Percentiles rank a stretch among this genome's conserved stretches.
Evolutionary conservation across 75 land plant species (phyloP).

Genomic region (Cryptomeria japonica): DNA sequence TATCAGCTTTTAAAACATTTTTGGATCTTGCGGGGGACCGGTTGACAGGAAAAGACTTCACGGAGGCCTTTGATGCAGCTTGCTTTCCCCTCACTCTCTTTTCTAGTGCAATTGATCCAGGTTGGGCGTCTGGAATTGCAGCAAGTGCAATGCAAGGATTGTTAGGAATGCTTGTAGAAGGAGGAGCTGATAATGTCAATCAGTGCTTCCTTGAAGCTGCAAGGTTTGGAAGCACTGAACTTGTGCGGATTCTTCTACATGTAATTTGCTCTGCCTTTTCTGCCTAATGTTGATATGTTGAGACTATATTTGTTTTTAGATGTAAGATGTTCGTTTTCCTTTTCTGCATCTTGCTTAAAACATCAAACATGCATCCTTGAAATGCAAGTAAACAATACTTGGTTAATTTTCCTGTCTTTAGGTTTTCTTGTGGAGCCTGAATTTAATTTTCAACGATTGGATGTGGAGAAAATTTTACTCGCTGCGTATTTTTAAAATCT

Average conservation of each 20-base stretch:
- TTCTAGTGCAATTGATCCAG: constrained; percentile 92
- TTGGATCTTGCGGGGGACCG: constrained; percentile 79
- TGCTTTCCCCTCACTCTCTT: constrained; percentile 95
- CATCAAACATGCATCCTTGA: neutral
- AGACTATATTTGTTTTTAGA: neutral
- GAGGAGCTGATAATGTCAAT: constrained; percentile 99
- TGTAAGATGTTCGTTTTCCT: neutral
- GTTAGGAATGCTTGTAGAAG: constrained; percentile 84
- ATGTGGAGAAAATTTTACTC: neutral
- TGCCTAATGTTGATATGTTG: neutral
- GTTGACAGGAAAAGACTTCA: constrained; percentile 82
- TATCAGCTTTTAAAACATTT: constrained; percentile 87
- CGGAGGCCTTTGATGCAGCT: constrained; percentile 97
- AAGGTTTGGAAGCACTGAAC: constrained; percentile 95
- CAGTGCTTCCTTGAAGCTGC: constrained; percentile 97
- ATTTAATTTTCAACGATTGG: neutral
- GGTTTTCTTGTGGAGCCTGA: neutral
- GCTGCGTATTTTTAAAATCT: neutral
- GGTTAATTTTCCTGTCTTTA: neutral
- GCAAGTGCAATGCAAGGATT: constrained; percentile 91
- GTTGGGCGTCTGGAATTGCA: constrained; percentile 90
- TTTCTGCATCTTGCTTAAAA: neutral
- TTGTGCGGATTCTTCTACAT: constrained; percentile 91
- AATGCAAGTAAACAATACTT: neutral
- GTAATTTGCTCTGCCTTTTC: constrained; percentile 30